Base-by-base conservation (phyloP, 2,329 filamentous ascomycete species). In the Pseudocercospora eumusae region DNA sequence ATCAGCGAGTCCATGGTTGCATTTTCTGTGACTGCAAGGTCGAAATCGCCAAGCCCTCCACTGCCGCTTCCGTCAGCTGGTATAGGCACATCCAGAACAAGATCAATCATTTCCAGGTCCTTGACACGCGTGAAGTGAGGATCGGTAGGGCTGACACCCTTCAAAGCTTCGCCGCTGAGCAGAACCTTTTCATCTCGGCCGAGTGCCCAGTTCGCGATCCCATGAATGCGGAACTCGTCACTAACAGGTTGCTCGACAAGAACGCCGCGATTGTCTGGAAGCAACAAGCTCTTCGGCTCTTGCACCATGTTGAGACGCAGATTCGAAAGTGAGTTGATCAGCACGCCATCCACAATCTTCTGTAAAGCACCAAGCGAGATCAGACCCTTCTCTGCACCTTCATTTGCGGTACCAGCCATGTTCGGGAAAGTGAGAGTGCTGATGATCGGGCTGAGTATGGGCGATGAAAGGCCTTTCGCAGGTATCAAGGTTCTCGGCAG, bases 171-270 rank as follows among this genome's bases (percentile, higher is more conserved):
- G 23, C 89, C 86, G 52, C 89, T 84, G 66, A 98, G 84, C 73
- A 91, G 90, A 20, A 97, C 86, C 66, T 88, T 90, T 76, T 98
- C 93, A 72, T 98, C 92, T 53, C 90, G 88, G 3, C 93, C 93
- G 3, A 99, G 81, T 0, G 89, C 85, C 44, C 93, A 84, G 68
- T 89, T 91, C 45, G 91, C 92, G 64, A 96, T 87, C 49, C 90
- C 89, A 61, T 89, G 90, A 45, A 98, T 88, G 60, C 88, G 84
- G 82, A 89, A 92, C 13, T 80, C 76, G 33, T 78, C 75, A 40
- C 76, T 74, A 33, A 75, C 60, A 3, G 67, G 65, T 8, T 82
- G 76, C 9, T 82, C 75, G 15, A 81, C 77, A 2, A 69, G 53
- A 4, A 60, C 60, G 1, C 64, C 66, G 11, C 63, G 63, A 9